Evolutionary conservation across 2,329 filamentous ascomycete genomes (phyloP).

Genomic region (Zymoseptoria tritici): DNA sequence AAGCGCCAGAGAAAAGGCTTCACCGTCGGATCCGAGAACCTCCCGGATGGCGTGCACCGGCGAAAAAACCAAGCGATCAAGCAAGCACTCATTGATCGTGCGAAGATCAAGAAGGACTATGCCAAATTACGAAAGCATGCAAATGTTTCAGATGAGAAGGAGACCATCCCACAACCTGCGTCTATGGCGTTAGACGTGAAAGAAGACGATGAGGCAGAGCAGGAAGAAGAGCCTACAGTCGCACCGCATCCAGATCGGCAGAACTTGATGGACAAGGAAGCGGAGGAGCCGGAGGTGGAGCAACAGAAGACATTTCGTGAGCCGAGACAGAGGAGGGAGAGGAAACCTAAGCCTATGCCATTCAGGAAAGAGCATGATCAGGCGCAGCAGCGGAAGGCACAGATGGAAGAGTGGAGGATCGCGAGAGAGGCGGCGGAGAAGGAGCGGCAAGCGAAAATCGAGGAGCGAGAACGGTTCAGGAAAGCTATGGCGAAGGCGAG

Average conservation of each 20-base stretch:
- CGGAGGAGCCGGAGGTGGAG: constrained; percentile 9
- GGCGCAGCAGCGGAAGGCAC: constrained; percentile 50
- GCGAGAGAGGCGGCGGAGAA: constrained; percentile 57
- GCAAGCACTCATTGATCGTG: constrained; percentile 77
- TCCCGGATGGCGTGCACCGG: constrained; percentile 81
- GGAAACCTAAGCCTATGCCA: constrained; percentile 37
- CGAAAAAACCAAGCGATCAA: constrained; percentile 89
- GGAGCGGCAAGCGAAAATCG: constrained; percentile 46
- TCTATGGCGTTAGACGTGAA: constrained; percentile 19
- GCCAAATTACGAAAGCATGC: constrained; percentile 69
- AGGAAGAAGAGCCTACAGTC: constrained; percentile 28
- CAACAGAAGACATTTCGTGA: constrained; percentile 4
- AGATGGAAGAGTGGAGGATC: constrained; percentile 53
- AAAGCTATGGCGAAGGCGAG: constrained; percentile 56
- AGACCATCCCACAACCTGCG: constrained; percentile 25
- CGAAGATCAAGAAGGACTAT: constrained; percentile 88
- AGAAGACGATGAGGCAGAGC: constrained; percentile 16
- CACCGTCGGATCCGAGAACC: constrained; percentile 76
- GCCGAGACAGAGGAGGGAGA: constrained; percentile 22
- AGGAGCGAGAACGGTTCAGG: constrained; percentile 65
- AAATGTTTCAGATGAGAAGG: constrained; percentile 19
- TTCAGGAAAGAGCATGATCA: constrained; percentile 39
- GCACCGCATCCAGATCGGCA: constrained; percentile 41
- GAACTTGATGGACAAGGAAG: constrained; percentile 23
- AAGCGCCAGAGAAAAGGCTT: constrained; percentile 64